These are phyloP conservation scores for Ganoderma boninense DNA, from an alignment of 1,284 basidiomycete genomes.

Conservation along the genomic window DNA sequence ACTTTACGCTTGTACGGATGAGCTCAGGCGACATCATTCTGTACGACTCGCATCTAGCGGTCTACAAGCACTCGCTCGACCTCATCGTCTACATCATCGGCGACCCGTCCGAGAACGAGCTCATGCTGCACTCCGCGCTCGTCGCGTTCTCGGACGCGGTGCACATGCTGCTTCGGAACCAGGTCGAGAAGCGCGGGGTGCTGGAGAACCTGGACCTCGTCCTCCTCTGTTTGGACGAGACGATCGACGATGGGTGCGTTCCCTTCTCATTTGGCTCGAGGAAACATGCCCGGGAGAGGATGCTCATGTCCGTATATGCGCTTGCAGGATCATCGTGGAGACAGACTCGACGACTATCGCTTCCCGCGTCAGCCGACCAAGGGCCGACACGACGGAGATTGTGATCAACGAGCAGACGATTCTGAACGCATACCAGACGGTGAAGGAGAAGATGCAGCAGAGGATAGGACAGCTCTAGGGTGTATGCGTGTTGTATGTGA, in stretches of 20 bases:
- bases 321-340: constrained; percentile 90
- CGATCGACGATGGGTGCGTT: constrained; percentile 96
- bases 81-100: constrained; percentile 96
- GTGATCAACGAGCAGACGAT: constrained; percentile 99
- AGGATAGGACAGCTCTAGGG: constrained; percentile 62
- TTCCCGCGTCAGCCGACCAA: constrained; percentile 92
- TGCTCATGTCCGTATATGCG: background rate
- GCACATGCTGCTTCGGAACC: constrained; percentile 86
- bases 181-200: constrained; percentile 95
- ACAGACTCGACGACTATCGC: constrained; percentile 96
- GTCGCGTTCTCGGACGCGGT: constrained; percentile 89
- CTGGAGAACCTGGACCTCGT: constrained; percentile 96
- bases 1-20: background rate
- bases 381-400: constrained; percentile 94
- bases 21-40: constrained; percentile 91
- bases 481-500: constrained; percentile 22
- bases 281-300: too few relatives aligned
- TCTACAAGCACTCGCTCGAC: constrained; percentile 95
- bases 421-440: constrained; percentile 90
- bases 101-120: constrained; percentile 91
- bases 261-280: background rate
- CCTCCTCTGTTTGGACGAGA: constrained; percentile 94
- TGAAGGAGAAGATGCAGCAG: constrained; percentile 83
- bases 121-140: constrained; percentile 92
- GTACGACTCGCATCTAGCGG: constrained; percentile 89